Evolutionary conservation across 306 rosid genomes (phyloP), one percentile per base, ranked within the genome.

Genomic region (Prunus campanulata): DNA sequence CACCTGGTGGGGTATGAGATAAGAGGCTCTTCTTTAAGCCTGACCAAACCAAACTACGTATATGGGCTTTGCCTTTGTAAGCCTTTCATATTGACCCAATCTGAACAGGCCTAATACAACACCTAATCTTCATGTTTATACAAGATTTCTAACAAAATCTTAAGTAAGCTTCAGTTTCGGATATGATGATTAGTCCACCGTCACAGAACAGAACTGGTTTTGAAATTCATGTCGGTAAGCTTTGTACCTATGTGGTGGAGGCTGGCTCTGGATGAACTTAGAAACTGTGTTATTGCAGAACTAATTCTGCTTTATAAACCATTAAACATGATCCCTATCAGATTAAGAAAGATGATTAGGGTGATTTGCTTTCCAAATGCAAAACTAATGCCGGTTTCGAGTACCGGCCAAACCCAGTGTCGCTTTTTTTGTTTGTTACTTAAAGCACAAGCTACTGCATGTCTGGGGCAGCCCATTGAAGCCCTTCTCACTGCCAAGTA

Each of bases 401-500:
- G 76, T 8, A 56, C 20, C 57, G 42, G 48, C 51, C 76, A 20
- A 2, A 51, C 30, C 49, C 24, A 18, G 24, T 29, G 72, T 35
- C 65, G 13, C 5, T 59, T 3, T 35, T 22, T 46, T 72, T 74
- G 29, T 39, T 80, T 67, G 27, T 10, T 47, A 16, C 49, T 48
- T 20, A 55, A 22, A 70, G 11, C 66, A 25, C 13, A 63, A 18
- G 47, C 51, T 46, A 46, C 11, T 67, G 63, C 76, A 60, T 59
- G 79, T 19, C n/a, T n/a, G n/a, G n/a, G n/a, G n/a, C n/a, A n/a
- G n/a, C n/a, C n/a, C n/a, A 13, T 48, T 44, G 16, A 68, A 50
- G 59, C 76, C 59, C 72, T 66, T 75, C 70, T 59, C 49, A 55
- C 7, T 70, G 86, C 86, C 83, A 74, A 24, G 80, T 74, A 75